Base-by-base conservation (phyloP, 2,329 filamentous ascomycete genomes). In the Nemania sp. region DNA sequence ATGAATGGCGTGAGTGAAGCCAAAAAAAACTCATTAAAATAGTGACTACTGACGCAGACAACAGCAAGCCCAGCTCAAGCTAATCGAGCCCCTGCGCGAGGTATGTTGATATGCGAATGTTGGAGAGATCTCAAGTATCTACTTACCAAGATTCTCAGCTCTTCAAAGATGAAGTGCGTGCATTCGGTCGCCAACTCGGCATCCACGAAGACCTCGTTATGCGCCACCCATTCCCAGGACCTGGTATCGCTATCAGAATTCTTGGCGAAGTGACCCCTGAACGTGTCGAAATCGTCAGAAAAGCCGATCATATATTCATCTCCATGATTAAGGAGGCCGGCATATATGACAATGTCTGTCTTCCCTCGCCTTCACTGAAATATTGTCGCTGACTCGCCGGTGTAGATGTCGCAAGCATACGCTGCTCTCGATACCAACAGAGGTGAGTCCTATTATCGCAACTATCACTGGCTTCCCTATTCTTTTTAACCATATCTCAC, bases 221-320 rank as follows among this genome's bases (percentile, higher is more conserved):
- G 83, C 78, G 89, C 26, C 89, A 91, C 66, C 88, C 88, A 20
- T 91, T 91, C 79, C 87, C 87, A 0, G 88, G 88, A 2, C 73
- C 77, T 0, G 81, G 74, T 46, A 84, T 95, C 56, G 90, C 82
- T 12, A 89, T 94, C 62, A 81, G 90, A 48, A 87, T 96, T 56
- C 77, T 96, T 1, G 92, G 92, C 30, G 91, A 95, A 63, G 86
- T 96, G 12, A 96, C 90, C 1, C 80, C 79, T 2, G 88, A 92
- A 68, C 83, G 88, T 36, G 87, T 96, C 14, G 83, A 84, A 50
- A 94, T 96, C 59, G 90, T 84, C 2, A 77, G 89, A n/a, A 77
- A 88, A 68, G 89, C 89, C 1, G 90, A 61, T 31, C 52, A 60
- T 31, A 92, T 93, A 66, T 92, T 89, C 74, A 91, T 92, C 62